A percentile compares a stretch with the other conserved stretches of the same genome.
These are phyloP conservation scores for Dactylonectria macrodidyma DNA, from an alignment of 2,329 filamentous ascomycete species.

Conservation along the genomic window DNA sequence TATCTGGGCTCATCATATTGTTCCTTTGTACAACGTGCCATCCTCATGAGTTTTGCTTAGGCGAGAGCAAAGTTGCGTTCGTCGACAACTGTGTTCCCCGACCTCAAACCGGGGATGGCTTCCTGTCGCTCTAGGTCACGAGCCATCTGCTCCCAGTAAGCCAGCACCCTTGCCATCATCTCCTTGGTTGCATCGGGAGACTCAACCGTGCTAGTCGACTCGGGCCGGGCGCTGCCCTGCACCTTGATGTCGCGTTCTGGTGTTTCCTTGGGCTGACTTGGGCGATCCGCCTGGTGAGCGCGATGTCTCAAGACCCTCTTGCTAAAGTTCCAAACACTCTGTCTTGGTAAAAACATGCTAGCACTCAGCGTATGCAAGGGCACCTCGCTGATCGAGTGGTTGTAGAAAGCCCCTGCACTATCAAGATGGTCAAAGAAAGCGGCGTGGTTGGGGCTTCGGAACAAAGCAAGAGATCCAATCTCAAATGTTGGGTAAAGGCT, in stretches of 20 bases:
- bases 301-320: conserved; percentile 47
- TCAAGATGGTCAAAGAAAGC: conserved; percentile 67
- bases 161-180: conserved; percentile 51
- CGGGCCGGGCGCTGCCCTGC: conserved; percentile 35
- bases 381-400: conserved; percentile 63
- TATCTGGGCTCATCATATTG: conserved; percentile 38
- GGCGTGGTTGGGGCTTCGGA: conserved; percentile 62
- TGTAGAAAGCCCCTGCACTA: conserved; percentile 62
- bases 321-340: conserved; percentile 66
- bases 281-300: conserved; percentile 25
- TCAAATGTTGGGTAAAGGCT: conserved; percentile 69
- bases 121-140: conserved; percentile 56
- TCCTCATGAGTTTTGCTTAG: conserved; percentile 22
- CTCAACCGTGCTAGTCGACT: conserved; percentile 26
- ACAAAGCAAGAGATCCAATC: conserved; percentile 66
- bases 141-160: conserved; percentile 56
- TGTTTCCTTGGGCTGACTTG: conserved; percentile 46
- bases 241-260: conserved; percentile 42
- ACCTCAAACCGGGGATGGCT: conserved; percentile 51
- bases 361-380: conserved; percentile 69
- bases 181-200: conserved; percentile 29
- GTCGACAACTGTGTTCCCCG: conserved; percentile 58
- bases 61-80: conserved; percentile 52
- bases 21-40: conserved; percentile 27
- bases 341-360: conserved; percentile 66